A percentile compares a stretch with the other conserved stretches of the same genome.
Evolutionary conservation across 768 basidiomycete species (phyloP).

Genomic region (Pholiota microspora): DNA sequence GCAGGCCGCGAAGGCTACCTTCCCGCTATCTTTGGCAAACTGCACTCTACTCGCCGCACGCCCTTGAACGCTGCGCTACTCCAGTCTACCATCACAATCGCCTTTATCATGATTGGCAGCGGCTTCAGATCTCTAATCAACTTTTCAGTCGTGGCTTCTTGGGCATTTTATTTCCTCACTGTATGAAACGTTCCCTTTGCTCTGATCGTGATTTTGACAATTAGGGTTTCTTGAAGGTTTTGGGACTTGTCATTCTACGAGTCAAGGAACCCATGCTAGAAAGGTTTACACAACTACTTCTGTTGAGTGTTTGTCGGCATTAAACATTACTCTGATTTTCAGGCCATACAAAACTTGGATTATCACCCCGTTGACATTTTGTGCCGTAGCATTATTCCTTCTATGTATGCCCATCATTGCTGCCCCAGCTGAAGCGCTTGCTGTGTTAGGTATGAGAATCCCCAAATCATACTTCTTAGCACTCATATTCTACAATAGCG

Average conservation of each 20-base stretch:
- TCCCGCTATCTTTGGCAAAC: slow-evolving; percentile 76
- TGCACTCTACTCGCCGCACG: slow-evolving; percentile 75
- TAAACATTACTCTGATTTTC: slow-evolving; percentile 4
- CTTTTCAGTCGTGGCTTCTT: slow-evolving; percentile 84
- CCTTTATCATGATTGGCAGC: slow-evolving; percentile 83
- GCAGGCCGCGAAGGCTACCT: slow-evolving; percentile 88
- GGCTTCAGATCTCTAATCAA: slow-evolving; percentile 89
- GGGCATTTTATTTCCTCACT: slow-evolving; percentile 87
- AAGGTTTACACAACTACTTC: slow-evolving; percentile 41
- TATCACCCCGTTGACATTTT: slow-evolving; percentile 86
- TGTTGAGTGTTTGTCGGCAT: neutral
- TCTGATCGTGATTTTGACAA: neutral
- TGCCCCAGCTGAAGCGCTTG: slow-evolving; percentile 83
- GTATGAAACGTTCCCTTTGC: slow-evolving; percentile 36
- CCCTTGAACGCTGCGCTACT: slow-evolving; percentile 87
- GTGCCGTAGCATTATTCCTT: slow-evolving; percentile 85
- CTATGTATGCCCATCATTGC: slow-evolving; percentile 94
- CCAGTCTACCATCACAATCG: slow-evolving; percentile 69
- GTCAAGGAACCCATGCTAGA: slow-evolving; percentile 89
- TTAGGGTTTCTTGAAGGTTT: slow-evolving; percentile 49
- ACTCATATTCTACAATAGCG: slow-evolving; percentile 35
- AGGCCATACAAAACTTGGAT: slow-evolving; percentile 95
- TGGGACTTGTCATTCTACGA: slow-evolving; percentile 85
- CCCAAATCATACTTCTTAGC: neutral
- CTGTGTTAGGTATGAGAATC: slow-evolving; percentile 69